phyloP scores from a whole-genome alignment of 2,329 filamentous ascomycete species.

The Orbilia blumenaviensis region DNA sequence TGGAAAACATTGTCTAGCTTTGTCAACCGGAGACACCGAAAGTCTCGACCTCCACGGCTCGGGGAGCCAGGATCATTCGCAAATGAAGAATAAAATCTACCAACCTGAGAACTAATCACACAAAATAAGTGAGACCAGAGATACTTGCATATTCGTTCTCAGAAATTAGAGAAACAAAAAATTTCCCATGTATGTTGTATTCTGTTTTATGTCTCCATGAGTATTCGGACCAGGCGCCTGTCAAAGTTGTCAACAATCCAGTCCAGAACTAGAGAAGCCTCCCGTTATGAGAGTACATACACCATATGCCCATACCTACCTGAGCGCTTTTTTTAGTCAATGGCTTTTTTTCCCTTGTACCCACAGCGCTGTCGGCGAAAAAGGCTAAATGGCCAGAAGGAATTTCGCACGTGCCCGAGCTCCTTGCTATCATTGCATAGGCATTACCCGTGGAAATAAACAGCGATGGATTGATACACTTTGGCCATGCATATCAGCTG shows the following conservation, averaged over 20 bases:
- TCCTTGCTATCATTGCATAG: too few species aligned
- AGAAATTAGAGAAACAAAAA: too few species aligned
- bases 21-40: not conserved
- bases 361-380: too few species aligned
- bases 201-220: not conserved
- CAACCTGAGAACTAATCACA: too few species aligned
- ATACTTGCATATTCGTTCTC: too few species aligned
- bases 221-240: not conserved
- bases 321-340: not conserved
- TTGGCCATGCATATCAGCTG: too few species aligned
- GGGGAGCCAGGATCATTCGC: not conserved
- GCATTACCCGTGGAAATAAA: too few species aligned
- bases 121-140: too few species aligned
- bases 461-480: too few species aligned
- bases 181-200: too few species aligned
- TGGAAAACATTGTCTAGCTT: not conserved
- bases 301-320: not conserved
- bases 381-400: too few species aligned
- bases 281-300: not conserved
- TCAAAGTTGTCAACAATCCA: not conserved
- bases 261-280: not conserved
- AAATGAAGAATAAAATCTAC: not conserved
- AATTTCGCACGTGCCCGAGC: too few species aligned
- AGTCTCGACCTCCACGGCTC: not conserved
- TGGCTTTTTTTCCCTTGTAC: not conserved